phyloP scores from a whole-genome alignment of 306 rosid genomes.

The Quercus rubra region DNA sequence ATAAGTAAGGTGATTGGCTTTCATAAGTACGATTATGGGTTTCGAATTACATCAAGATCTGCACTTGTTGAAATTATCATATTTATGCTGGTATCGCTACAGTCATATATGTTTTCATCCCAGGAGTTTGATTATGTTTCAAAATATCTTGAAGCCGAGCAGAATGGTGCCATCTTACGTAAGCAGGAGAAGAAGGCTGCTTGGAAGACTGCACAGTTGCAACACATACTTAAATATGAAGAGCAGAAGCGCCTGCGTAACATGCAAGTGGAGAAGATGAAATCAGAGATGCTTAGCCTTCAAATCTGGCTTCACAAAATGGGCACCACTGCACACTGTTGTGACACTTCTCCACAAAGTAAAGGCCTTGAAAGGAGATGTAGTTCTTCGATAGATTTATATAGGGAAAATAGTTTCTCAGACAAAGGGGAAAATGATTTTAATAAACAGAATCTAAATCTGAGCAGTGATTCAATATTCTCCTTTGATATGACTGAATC shows the following conservation, averaged over 20 bases:
- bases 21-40: slow-evolving; percentile 89
- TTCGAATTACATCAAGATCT: slow-evolving; percentile 95
- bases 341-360: slow-evolving; percentile 48
- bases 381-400: slow-evolving; percentile 47
- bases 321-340: slow-evolving; percentile 46
- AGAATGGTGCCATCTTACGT: slow-evolving; percentile 89
- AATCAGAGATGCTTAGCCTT: slow-evolving; percentile 94
- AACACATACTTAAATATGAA: slow-evolving; percentile 73
- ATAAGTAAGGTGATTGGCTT: slow-evolving; percentile 83
- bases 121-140: slow-evolving; percentile 85
- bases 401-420: slow-evolving; percentile 39
- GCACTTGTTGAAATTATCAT: slow-evolving; percentile 93
- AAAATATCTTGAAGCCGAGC: slow-evolving; percentile 94
- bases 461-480: slow-evolving; percentile 46
- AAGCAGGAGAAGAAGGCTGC: slow-evolving; percentile 98
- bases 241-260: slow-evolving; percentile 75
- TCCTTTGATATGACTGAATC: slow-evolving; percentile 49
- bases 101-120: slow-evolving; percentile 60
- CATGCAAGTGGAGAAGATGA: slow-evolving; percentile 96
- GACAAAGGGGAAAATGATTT: slow-evolving; percentile 47
- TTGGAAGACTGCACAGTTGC: slow-evolving; percentile 90
- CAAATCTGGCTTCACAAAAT: slow-evolving; percentile 74
- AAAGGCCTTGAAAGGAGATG: slow-evolving; percentile 75
- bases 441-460: slow-evolving; percentile 34
- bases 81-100: slow-evolving; percentile 92